Conservation (phyloP, 148 eudicot genomes). For the Camellia granthamiana region DNA sequence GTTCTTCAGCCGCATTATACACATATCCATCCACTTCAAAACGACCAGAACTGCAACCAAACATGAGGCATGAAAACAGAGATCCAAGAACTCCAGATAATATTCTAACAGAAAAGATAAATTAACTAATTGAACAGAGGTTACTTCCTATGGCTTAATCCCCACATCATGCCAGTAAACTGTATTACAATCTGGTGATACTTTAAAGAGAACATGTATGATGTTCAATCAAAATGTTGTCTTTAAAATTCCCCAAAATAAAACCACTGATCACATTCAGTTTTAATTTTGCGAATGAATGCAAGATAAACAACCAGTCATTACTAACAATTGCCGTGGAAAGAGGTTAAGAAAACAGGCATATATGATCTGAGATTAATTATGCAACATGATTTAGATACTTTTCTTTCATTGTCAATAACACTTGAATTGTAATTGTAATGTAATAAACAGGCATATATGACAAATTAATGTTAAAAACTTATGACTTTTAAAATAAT, state of each 20-base stretch:
- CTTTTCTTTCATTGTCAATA: no score
- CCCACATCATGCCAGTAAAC: not conserved
- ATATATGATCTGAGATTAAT: no score
- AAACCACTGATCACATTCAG: not conserved
- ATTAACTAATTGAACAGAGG: not conserved
- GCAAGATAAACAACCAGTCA: not conserved
- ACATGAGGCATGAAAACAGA: slow-evolving; percentile 6
- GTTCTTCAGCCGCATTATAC: slow-evolving; percentile 87
- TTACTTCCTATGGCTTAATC: not conserved
- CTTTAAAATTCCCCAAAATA: not conserved
- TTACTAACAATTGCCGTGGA: not conserved
- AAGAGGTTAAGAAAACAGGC: not conserved
- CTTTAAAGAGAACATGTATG: slow-evolving; percentile 9
- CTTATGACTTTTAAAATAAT: no score
- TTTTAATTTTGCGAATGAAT: not conserved
- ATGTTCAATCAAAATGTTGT: not conserved
- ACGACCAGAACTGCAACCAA: slow-evolving; percentile 73
- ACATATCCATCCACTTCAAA: slow-evolving; percentile 99
- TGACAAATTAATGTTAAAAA: no score
- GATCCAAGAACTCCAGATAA: not conserved
- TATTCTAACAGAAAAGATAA: not conserved
- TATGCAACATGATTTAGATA: no score
- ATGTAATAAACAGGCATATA: no score
- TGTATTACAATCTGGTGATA: not conserved
- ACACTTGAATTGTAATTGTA: no score